phyloP scores from a whole-genome alignment of 768 basidiomycete species.

The Podaxis sp. region DNA sequence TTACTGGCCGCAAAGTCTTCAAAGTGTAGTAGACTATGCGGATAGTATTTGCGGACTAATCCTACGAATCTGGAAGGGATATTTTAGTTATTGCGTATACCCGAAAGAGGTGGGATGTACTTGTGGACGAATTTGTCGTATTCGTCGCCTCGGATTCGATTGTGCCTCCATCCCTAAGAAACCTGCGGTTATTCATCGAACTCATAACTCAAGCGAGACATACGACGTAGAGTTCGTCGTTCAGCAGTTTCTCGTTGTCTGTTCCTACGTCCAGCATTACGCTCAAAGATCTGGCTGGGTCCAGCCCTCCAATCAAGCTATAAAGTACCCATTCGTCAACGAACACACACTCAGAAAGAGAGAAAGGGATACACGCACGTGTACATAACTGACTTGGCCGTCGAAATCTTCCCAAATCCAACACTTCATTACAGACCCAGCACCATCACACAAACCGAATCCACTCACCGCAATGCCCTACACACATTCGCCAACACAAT shows the following conservation, averaged over 20 bases:
- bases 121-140: conserved; percentile 80
- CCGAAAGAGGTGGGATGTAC: conserved; percentile 26
- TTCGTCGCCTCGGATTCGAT: conserved; percentile 63
- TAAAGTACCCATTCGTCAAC: background rate
- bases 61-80: conserved; percentile 56
- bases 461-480: conserved; percentile 49
- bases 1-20: conserved; percentile 84
- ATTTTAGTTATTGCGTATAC: background rate
- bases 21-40: conserved; percentile 68
- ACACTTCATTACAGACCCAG: background rate
- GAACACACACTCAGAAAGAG: background rate
- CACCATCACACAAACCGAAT: background rate
- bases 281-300: conserved; percentile 53
- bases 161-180: conserved; percentile 64
- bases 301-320: conserved; percentile 62
- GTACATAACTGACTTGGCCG: conserved; percentile 77
- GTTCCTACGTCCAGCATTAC: conserved; percentile 78
- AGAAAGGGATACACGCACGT: conserved; percentile 38
- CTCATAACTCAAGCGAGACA: conserved; percentile 18
- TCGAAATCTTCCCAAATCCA: conserved; percentile 47
- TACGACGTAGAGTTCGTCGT: conserved; percentile 66
- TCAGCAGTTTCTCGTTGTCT: conserved; percentile 57
- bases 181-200: background rate
- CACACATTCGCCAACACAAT: background rate
- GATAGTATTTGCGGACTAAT: conserved; percentile 68